Conservation (phyloP, 2,329 filamentous ascomycete genomes). For the Aspergillus sp. region DNA sequence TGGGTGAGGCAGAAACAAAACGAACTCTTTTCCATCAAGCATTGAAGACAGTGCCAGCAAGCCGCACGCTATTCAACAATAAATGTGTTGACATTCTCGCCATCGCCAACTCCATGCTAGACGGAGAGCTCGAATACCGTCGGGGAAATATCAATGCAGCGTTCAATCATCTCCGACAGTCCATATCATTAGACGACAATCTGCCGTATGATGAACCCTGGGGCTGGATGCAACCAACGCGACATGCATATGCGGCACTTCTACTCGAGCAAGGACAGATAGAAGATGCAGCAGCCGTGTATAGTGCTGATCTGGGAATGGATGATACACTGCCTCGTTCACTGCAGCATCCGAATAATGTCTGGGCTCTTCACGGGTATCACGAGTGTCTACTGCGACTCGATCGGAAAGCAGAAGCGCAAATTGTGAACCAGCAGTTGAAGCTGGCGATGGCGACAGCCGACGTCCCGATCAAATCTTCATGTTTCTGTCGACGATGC, state of each 20-base stretch:
- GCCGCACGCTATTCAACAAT: slow-evolving; percentile 66
- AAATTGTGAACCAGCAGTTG: slow-evolving; percentile 47
- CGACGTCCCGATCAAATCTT: slow-evolving; percentile 55
- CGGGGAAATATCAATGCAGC: slow-evolving; percentile 53
- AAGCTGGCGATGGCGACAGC: slow-evolving; percentile 50
- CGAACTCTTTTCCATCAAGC: slow-evolving; percentile 50
- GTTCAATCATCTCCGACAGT: slow-evolving; percentile 54
- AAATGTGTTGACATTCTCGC: slow-evolving; percentile 58
- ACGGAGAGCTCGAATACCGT: slow-evolving; percentile 70
- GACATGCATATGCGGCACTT: slow-evolving; percentile 67
- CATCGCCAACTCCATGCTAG: slow-evolving; percentile 61
- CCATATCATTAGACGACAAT: slow-evolving; percentile 57
- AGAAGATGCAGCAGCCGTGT: slow-evolving; percentile 53
- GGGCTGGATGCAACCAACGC: slow-evolving; percentile 73
- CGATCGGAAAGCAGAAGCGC: slow-evolving; percentile 45
- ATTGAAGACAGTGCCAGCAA: slow-evolving; percentile 48
- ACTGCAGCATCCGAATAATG: slow-evolving; percentile 65
- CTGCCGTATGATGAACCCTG: slow-evolving; percentile 71
- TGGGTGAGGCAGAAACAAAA: slow-evolving; percentile 53
- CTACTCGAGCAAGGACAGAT: slow-evolving; percentile 62
- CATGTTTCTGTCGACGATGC: slow-evolving; percentile 51
- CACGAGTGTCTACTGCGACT: slow-evolving; percentile 63
- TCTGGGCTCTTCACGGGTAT: slow-evolving; percentile 71
- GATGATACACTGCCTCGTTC: slow-evolving; percentile 59
- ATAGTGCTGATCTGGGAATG: slow-evolving; percentile 58